Conservation (phyloP, 208 protist genomes). For the Crithidia brevicula region DNA sequence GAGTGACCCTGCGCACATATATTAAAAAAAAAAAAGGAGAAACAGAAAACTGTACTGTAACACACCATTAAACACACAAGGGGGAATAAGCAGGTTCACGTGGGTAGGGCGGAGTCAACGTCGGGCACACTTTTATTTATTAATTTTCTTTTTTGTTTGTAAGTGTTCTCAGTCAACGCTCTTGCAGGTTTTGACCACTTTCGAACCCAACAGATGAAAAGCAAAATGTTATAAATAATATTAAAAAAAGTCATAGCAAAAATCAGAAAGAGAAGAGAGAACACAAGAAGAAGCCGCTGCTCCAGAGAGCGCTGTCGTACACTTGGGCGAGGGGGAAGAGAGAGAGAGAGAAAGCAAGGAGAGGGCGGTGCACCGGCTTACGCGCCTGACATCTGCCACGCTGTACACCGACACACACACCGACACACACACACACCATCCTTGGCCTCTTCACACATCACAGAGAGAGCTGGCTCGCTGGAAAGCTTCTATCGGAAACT, state of each 20-base stretch:
- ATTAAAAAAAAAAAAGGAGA: conserved; percentile 7
- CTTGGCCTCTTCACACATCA: not conserved
- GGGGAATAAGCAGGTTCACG: conserved; percentile 16
- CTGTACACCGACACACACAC: not conserved
- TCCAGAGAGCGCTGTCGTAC: too few species aligned
- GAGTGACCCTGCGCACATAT: not conserved
- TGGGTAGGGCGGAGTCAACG: conserved; percentile 14
- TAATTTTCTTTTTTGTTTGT: conserved; percentile 1
- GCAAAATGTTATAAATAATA: not conserved
- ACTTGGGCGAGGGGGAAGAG: too few species aligned
- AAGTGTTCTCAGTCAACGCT: not conserved
- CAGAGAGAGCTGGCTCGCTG: not conserved
- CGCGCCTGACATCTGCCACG: too few species aligned
- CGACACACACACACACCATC: not conserved
- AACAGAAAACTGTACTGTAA: not conserved
- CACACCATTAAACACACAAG: not conserved
- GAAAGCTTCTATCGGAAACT: too few species aligned
- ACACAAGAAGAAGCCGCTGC: too few species aligned
- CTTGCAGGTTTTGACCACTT: too few species aligned
- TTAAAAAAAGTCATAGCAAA: not conserved
- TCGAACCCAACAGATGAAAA: too few species aligned
- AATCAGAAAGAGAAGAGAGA: not conserved
- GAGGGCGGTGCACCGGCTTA: too few species aligned
- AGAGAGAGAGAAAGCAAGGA: too few species aligned
- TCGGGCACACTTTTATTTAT: not conserved